Evolutionary conservation across 192 early-diverging fungal genomes (phyloP).

Genomic region (Backusella australiensis): DNA sequence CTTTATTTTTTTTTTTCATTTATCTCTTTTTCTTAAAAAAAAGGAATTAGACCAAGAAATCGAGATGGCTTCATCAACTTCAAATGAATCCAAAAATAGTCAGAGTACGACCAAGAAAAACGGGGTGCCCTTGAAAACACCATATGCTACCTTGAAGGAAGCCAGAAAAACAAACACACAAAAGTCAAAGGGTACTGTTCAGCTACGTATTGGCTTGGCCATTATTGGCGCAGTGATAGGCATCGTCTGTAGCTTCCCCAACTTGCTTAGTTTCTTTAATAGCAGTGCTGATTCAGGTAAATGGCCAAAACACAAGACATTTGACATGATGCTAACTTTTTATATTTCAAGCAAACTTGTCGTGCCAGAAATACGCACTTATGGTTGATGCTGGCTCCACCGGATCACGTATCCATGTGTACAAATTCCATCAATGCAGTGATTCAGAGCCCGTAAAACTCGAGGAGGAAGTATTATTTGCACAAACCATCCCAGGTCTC

Average conservation of each 20-base stretch:
- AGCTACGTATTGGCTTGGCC: neutral
- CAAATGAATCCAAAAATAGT: neutral
- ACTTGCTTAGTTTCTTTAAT: neutral
- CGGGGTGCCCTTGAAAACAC: neutral
- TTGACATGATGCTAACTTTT: neutral
- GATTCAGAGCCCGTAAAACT: slow-evolving; percentile 55
- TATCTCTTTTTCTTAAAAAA: neutral
- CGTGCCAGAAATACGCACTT: slow-evolving; percentile 62
- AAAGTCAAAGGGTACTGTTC: neutral
- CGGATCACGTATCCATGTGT: slow-evolving; percentile 87
- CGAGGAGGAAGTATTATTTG: slow-evolving; percentile 72
- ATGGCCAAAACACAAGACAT: neutral
- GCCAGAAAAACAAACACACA: neutral
- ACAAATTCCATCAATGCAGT: slow-evolving; percentile 79
- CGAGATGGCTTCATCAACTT: neutral
- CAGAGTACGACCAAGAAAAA: neutral
- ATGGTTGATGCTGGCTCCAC: slow-evolving; percentile 89
- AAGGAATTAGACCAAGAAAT: neutral
- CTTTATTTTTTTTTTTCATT: neutral
- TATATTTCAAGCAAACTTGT: neutral
- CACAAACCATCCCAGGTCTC: slow-evolving; percentile 75
- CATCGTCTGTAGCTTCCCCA: neutral
- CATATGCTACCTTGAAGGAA: neutral
- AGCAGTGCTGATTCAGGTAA: neutral
- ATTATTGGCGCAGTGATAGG: neutral